phyloP scores from a whole-genome alignment of 108 stramenopile species.

The Chaetoceros tenuissimus region DNA sequence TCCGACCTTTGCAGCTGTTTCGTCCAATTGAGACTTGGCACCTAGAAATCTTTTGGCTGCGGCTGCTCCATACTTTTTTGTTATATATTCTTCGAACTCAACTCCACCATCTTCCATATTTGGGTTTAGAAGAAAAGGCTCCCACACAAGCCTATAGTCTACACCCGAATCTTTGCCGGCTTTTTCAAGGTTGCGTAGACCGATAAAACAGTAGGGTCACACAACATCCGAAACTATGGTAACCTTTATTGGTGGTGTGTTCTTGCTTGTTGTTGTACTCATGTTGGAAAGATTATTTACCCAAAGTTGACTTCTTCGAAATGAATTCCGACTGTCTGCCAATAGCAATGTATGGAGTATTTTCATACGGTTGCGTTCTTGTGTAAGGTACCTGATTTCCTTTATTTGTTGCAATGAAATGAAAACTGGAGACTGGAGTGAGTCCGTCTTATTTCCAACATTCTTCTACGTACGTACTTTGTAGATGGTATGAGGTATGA shows the following conservation, averaged over 20 bases:
- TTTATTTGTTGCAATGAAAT: too few relatives aligned
- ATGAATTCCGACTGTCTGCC: too few relatives aligned
- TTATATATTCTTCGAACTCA: constrained; percentile 13
- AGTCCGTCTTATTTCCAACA: too few relatives aligned
- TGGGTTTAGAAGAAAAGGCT: constrained; percentile 26
- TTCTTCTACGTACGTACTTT: too few relatives aligned
- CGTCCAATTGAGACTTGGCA: constrained; percentile 16
- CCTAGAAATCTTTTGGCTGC: constrained; percentile 9
- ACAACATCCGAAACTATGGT: constrained; percentile 26
- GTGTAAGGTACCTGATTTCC: too few relatives aligned
- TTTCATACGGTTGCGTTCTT: too few relatives aligned
- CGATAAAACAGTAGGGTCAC: constrained; percentile 36
- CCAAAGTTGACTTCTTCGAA: too few relatives aligned
- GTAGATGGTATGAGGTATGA: too few relatives aligned
- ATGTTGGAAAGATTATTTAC: too few relatives aligned
- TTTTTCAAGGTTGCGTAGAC: constrained; percentile 20
- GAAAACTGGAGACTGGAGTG: too few relatives aligned
- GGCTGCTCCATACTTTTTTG: constrained; percentile 18
- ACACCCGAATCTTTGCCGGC: constrained; percentile 17
- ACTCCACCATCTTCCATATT: constrained; percentile 14
- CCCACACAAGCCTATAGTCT: constrained; percentile 14
- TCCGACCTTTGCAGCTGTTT: constrained; percentile 18
- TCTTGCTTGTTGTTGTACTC: constrained; percentile 4
- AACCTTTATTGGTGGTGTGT: constrained; percentile 11
- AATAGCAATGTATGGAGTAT: too few relatives aligned